Evolutionary conservation across 1,284 basidiomycete genomes (phyloP), one percentile per base, ranked within the genome.

Genomic region (Fomes fomentarius): DNA sequence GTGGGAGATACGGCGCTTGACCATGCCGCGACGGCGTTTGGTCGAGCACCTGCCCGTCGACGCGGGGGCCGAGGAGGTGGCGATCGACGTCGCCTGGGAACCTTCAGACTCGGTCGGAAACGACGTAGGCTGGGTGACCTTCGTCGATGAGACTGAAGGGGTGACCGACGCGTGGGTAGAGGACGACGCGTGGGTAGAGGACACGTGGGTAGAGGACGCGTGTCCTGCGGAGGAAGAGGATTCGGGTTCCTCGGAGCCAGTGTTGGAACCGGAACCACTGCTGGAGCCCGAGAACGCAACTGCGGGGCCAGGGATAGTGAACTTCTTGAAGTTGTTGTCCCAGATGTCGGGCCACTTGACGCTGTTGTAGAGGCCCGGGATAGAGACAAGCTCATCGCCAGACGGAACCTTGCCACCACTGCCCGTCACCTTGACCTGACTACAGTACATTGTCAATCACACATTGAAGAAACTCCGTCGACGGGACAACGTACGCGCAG

Each of bases 351-450:
- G 68, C 50, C 52, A 69, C 41, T 58, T 39, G 42, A 58, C 35
- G 47, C 46, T 58, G 46, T 62, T 47, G 63, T 69, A 70, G 24
- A 69, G 50, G 8, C 65, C 66, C 10, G 65, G 65, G 33, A 70
- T 64, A 25, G 56, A 58, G 14, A 65, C 65, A 17, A 69, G 51
- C 7, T 58, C 54, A 6, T 57, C 53, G 14, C 54, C 58, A 25
- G 72, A 67, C 12, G 75, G 71, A 22, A 57, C 42, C 15, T 62
- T 50, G 38, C 52, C 64, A 14, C 75, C 74, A 44, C 69, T 64
- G 28, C 70, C 69, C 21, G 63, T 66, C 44, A 76, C 70, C 44
- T 71, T 64, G n/a, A 75, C 57, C 53, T 75, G 73, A 52, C 74
- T 72, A 47, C 56, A 65, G 21, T 46, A 50, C 21, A 63, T 56